Evolutionary conservation across 148 eudicot genomes (phyloP).

Genomic region (Heliamphora exappendiculata): DNA sequence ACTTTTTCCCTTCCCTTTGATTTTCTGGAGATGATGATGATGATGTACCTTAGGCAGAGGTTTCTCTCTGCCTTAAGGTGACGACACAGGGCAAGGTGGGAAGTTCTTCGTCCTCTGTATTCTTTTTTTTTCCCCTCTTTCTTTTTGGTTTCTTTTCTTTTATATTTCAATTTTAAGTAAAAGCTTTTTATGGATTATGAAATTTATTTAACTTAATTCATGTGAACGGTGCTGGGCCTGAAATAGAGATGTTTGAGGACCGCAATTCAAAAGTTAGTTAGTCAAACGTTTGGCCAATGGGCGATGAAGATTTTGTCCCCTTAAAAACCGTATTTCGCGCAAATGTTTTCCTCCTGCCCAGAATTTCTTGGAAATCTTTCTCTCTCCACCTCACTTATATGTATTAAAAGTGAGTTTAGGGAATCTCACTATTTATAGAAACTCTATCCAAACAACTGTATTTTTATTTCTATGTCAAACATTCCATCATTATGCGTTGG

Average conservation of each 20-base stretch:
- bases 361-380: not conserved
- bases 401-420: too few species aligned
- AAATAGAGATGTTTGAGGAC: conserved; percentile 42
- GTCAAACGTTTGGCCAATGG: not conserved
- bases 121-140: not conserved
- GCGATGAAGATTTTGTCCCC: not conserved
- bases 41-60: conserved; percentile 4
- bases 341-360: not conserved
- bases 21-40: not conserved
- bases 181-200: not conserved
- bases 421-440: too few species aligned
- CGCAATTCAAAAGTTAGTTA: not conserved
- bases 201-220: not conserved
- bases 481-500: too few species aligned
- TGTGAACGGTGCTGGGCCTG: conserved; percentile 17
- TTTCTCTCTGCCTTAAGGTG: conserved; percentile 10
- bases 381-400: not conserved
- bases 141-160: conserved; percentile 16
- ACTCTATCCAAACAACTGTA: too few species aligned
- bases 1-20: too few species aligned
- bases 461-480: too few species aligned
- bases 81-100: not conserved
- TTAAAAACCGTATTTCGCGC: not conserved
- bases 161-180: conserved; percentile 8
- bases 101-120: not conserved